Evolutionary conservation across 306 rosid species (phyloP).

Genomic region (Cucumis cinereus): DNA sequence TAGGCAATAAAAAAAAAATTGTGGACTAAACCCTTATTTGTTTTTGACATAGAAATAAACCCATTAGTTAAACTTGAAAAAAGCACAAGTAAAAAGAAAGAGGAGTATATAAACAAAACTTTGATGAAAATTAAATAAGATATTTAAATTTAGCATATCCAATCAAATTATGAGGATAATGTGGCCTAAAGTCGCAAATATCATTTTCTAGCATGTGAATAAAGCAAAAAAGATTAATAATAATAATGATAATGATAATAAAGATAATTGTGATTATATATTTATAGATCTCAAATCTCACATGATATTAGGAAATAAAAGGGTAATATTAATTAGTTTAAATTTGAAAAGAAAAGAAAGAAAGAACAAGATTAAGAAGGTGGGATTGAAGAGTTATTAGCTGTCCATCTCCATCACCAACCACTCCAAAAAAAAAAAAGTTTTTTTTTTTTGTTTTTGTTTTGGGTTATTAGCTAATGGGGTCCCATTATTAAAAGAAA

Average conservation of each 20-base stretch:
- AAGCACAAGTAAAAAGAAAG: too few species aligned
- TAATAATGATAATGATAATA: neutral
- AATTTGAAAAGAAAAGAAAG: neutral
- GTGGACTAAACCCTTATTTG: too few species aligned
- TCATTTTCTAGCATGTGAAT: neutral
- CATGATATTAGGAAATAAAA: neutral
- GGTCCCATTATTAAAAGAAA: constrained; percentile 6
- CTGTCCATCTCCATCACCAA: constrained; percentile 1
- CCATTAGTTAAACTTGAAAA: too few species aligned
- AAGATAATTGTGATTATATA: neutral
- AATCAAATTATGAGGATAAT: neutral
- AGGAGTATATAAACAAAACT: neutral
- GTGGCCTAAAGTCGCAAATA: neutral
- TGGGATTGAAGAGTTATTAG: neutral
- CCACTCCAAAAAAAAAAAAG: neutral
- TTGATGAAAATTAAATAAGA: neutral
- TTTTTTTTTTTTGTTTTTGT: neutral
- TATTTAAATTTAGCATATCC: neutral
- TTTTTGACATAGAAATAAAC: too few species aligned
- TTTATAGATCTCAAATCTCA: neutral
- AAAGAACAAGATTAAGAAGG: neutral
- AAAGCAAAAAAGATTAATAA: neutral
- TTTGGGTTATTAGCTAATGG: neutral
- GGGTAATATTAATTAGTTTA: neutral
- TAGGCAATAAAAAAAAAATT: too few species aligned